These are phyloP conservation scores for Ceratocystiopsis sp. DNA, from an alignment of 2,329 filamentous ascomycete genomes.

Conservation along the genomic window DNA sequence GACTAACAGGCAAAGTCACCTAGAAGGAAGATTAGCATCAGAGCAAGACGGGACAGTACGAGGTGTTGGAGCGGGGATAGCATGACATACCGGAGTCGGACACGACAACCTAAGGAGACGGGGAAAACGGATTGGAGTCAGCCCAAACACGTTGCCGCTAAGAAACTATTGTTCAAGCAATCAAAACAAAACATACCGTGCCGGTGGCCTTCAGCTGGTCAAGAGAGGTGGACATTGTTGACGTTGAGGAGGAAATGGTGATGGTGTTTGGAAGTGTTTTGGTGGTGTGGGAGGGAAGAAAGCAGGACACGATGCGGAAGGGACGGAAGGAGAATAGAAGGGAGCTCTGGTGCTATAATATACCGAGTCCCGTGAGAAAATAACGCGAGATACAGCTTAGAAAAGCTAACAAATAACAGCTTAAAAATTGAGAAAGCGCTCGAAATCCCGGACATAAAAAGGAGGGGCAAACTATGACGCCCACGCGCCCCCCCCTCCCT, in stretches of 20 bases:
- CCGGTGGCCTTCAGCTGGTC: conserved; percentile 94
- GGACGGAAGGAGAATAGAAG: not conserved
- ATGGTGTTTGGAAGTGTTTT: not conserved
- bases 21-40: conserved; percentile 20
- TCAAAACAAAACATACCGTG: conserved; percentile 41
- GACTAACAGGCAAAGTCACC: conserved; percentile 64
- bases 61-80: too few species aligned
- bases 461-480: not conserved
- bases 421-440: not conserved
- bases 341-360: not conserved
- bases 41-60: not conserved
- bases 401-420: not conserved
- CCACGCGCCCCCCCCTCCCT: not conserved
- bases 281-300: not conserved
- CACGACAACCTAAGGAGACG: conserved; percentile 59
- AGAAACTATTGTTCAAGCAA: too few species aligned
- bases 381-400: too few species aligned
- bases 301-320: not conserved
- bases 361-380: too few species aligned
- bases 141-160: too few species aligned
- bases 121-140: not conserved
- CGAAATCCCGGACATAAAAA: not conserved
- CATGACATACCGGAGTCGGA: conserved; percentile 72
- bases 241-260: conserved; percentile 3
- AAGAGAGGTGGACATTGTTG: conserved; percentile 67